phyloP scores from a whole-genome alignment of 106 monocot species.

The Narthecium ossifragum region DNA sequence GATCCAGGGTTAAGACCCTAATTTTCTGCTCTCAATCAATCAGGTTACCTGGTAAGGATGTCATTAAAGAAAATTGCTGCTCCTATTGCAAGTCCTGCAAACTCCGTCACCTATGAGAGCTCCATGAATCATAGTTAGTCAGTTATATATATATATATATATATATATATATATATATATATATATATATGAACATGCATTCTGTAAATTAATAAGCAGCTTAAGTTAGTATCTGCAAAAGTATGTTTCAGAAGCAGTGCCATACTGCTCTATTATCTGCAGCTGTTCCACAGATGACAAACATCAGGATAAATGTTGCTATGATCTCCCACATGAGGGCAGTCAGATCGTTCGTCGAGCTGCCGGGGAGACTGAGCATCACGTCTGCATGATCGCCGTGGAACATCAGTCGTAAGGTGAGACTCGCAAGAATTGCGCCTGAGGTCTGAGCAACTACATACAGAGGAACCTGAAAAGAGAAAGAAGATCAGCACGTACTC shows the following conservation, averaged over 20 bases:
- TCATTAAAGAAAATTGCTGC: slow-evolving; percentile 3
- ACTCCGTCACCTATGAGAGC: neutral
- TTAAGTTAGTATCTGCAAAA: neutral
- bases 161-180: neutral
- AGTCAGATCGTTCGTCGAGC: neutral
- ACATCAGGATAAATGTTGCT: slow-evolving; percentile 2
- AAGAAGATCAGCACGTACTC: neutral
- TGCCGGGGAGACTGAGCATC: neutral
- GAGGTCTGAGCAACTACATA: slow-evolving; percentile 8
- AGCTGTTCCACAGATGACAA: slow-evolving; percentile 2
- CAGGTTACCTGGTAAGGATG: neutral
- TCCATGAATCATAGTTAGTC: too few relatives aligned
- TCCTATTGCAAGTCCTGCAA: slow-evolving; percentile 10
- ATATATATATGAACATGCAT: neutral
- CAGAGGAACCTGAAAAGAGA: slow-evolving; percentile 2
- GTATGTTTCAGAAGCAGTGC: neutral
- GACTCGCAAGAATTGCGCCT: slow-evolving; percentile 2
- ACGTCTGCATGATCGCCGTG: neutral
- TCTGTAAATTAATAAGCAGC: neutral
- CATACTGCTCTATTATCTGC: slow-evolving; percentile 6
- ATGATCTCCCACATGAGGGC: slow-evolving; percentile 12
- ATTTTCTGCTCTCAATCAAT: too few relatives aligned
- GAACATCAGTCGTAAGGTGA: slow-evolving; percentile 6
- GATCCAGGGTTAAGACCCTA: neutral
- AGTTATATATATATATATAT: too few relatives aligned